phyloP scores from a whole-genome alignment of 306 rosid genomes.

The cucumber (Cucumis sativus) region DNA sequence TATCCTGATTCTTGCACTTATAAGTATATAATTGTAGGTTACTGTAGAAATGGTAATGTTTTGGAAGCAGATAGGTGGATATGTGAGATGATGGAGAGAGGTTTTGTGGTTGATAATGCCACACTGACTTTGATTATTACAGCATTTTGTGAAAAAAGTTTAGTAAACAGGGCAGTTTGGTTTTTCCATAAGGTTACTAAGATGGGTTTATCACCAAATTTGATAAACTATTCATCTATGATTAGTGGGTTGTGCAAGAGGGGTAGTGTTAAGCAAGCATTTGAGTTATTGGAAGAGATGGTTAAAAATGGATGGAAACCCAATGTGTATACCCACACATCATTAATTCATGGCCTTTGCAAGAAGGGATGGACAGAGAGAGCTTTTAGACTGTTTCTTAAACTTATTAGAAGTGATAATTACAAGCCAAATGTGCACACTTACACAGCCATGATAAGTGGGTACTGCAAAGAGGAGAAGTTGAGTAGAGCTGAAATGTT shows the following conservation, averaged over 20 bases:
- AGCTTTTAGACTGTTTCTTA: conserved; percentile 82
- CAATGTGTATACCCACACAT: conserved; percentile 71
- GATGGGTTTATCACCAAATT: conserved; percentile 67
- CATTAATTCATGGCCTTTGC: conserved; percentile 70
- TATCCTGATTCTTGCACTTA: conserved; percentile 49
- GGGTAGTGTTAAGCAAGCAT: conserved; percentile 89
- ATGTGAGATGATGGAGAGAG: conserved; percentile 50
- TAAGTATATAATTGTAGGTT: conserved; percentile 52
- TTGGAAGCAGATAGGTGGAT: conserved; percentile 78
- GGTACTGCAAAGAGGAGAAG: conserved; percentile 63
- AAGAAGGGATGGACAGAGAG: conserved; percentile 97
- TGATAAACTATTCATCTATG: conserved; percentile 58
- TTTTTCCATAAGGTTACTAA: conserved; percentile 40
- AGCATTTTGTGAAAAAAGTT: conserved; percentile 43
- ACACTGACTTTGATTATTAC: conserved; percentile 42
- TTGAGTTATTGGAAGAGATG: conserved; percentile 97
- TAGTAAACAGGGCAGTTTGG: conserved; percentile 45
- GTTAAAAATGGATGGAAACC: conserved; percentile 88
- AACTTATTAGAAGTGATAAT: conserved; percentile 77
- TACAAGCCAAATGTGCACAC: conserved; percentile 75
- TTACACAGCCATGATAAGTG: conserved; percentile 80
- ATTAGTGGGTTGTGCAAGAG: conserved; percentile 77
- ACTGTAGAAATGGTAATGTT: conserved; percentile 38
- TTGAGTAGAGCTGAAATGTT: conserved; percentile 80
- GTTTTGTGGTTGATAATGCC: conserved; percentile 55